Base-by-base conservation (phyloP, 2,329 filamentous ascomycete genomes). In the Nemania sp. region DNA sequence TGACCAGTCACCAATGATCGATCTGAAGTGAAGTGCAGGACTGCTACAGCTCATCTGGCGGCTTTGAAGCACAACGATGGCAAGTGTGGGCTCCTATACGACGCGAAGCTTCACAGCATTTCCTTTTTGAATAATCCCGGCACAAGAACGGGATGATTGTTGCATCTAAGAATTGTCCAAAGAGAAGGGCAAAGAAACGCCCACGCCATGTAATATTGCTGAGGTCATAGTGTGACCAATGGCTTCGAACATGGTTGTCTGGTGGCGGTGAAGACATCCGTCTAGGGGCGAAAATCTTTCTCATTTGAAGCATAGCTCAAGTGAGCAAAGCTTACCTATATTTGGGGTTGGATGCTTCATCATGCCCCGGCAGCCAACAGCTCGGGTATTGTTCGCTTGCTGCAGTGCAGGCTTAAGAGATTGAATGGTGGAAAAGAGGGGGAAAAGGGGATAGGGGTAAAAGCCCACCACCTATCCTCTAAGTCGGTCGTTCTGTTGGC, bases 161-260 rank as follows among this genome's bases (percentile, higher is more conserved):
- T 18, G 17, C 18, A 10, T 45, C 34, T 55, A 5, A 15, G 35
- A 40, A 39, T 32, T 40, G 42, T 25, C 18, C 18, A 20, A 15
- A 45, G 10, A 45, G 11, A 25, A 32, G 42, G 25, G 15, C 18
- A 20, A 15, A 45, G 10, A 45, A 18, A 25, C 20, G 42, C 42
- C 52, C 17, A 17, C 48, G 10, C 21, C 3, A 21, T 58, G 11
- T 12, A 20, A 46, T 42, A 34, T 52, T 42, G 42, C 53, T 20
- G 39, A 60, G 34, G 49, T 40, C 25, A 61, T 54, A 54, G 45
- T 40, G 32, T 57, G 59, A 29, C 49, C 37, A 39, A 43, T 34
- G 25, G 10, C 13, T 40, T n/a, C 53, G 34, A n/a, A 13, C 7
- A 18, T 37, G 29, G n/a, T 47, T 34, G 42, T 34, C 49, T 48